Percentiles rank a stretch among this genome's conserved stretches.
phyloP scores from a whole-genome alignment of 768 basidiomycete genomes.

The Xerocomus potaroensis region DNA sequence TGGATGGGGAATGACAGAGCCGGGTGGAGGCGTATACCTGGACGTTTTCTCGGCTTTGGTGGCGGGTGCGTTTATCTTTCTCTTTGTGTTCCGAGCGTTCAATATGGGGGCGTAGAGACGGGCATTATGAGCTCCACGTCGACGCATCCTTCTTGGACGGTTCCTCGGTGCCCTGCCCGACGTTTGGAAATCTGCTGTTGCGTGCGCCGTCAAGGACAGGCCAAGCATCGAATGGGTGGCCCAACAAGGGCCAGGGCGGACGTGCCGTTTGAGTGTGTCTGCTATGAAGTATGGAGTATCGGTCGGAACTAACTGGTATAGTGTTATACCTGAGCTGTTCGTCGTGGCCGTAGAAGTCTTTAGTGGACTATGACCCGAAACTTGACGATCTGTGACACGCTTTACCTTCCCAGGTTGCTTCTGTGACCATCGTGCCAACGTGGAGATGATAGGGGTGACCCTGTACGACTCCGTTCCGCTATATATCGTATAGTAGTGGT shows the following conservation, averaged over 20 bases:
- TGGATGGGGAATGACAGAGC: conserved; percentile 17
- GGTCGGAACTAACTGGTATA: no score
- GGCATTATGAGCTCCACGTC: conserved; percentile 84
- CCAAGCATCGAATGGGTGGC: conserved; percentile 20
- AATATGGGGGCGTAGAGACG: conserved; percentile 51
- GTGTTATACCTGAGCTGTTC: no score
- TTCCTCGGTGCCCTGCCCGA: conserved; percentile 78
- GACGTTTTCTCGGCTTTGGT: conserved; percentile 85
- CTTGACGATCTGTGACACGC: no score
- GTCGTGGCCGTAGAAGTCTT: no score
- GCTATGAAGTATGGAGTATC: conserved; percentile 87
- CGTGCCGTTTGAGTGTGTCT: conserved; percentile 84
- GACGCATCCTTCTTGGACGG: conserved; percentile 79
- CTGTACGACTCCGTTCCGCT: no score
- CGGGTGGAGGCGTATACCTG: conserved; percentile 65
- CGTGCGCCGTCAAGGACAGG: conserved; percentile 38
- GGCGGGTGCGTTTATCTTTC: conserved; percentile 64
- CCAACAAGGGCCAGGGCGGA: conserved; percentile 35
- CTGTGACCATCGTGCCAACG: no score
- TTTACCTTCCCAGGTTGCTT: no score
- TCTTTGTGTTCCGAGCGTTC: neutral
- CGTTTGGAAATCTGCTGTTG: conserved; percentile 82
- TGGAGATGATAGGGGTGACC: no score
- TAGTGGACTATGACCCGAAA: no score
- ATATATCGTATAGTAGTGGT: no score